These are phyloP conservation scores for Neurospora africana DNA, from an alignment of 495 filamentous ascomycete species.

Conservation along the genomic window DNA sequence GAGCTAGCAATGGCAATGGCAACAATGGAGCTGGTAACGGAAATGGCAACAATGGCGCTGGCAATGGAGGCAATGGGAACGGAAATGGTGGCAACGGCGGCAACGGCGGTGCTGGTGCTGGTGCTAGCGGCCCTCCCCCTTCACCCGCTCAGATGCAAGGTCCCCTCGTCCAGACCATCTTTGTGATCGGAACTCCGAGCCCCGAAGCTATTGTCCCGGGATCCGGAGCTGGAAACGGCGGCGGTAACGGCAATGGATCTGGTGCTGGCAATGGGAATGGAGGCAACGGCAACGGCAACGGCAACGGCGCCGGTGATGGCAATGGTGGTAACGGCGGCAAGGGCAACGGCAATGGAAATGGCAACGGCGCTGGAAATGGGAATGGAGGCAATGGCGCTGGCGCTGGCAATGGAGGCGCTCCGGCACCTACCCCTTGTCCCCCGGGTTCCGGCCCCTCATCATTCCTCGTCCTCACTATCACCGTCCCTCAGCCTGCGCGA, in stretches of 20 bases:
- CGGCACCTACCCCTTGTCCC: conserved; percentile 3
- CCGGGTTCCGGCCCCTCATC: not conserved
- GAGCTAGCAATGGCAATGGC: not conserved
- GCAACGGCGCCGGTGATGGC: conserved; percentile 1
- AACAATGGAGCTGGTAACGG: not conserved
- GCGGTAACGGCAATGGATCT: not conserved
- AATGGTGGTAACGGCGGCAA: conserved; percentile 3
- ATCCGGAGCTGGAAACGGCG: conserved; percentile 1
- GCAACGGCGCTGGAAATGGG: conserved; percentile 3
- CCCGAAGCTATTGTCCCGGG: not conserved
- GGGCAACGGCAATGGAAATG: conserved; percentile 1
- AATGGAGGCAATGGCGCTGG: too few relatives aligned
- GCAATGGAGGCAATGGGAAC: conserved; percentile 6
- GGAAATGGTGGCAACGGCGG: not conserved
- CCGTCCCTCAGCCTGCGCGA: conserved; percentile 2
- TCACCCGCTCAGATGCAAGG: not conserved
- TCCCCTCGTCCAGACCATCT: not conserved
- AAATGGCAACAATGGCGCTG: not conserved
- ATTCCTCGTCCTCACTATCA: conserved; percentile 10
- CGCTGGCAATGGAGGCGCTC: not conserved
- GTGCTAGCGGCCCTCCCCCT: not conserved
- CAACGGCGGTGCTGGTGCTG: not conserved
- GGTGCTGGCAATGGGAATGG: not conserved
- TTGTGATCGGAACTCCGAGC: not conserved
- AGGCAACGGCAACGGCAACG: not conserved